Evolutionary conservation across 2,329 filamentous ascomycete species (phyloP), one percentile per base, ranked within the genome.

Genomic region (Cucurbitaria berberidis): DNA sequence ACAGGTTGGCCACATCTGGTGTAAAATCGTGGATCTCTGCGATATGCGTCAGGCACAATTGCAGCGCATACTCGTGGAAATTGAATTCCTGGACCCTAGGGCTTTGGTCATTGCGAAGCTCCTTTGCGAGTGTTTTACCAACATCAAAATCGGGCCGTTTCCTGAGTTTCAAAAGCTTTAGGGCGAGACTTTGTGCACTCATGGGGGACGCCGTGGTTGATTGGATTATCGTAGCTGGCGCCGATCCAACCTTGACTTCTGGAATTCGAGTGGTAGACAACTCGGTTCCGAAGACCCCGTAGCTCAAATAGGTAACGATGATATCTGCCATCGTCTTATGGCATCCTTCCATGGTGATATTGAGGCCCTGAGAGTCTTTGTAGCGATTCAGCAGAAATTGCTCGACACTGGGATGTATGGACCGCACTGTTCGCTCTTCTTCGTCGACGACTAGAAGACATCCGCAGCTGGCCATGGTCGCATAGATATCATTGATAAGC

Each of bases 391-490:
- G 24, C 1, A 69, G 26, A 40, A 53, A 69, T 27, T 63, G 55
- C 43, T 57, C 57, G 21, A 67, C 46, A 26, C 65, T 67, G 11
- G 56, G 60, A 32, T 69, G 64, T 2, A 67, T 35, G 1, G 63
- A 18, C 2, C 60, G 54, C 1, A 68, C 61, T 2, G 64, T 68
- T 0, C 30, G 16, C 11, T 69, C 65, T 56, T 67, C 66, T 41
- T 68, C 62, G n/a, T 69, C 60, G 1, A 68, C 48, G 16, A 18
- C 29, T 18, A 69, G 40, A 47, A 69, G 51, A 34, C 63, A 66
- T 38, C 66, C 63, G n/a, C 64, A 68, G 48, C 56, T 61, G 27
- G 53, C 45, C 36, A 68, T 24, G 32, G 60, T 54, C 5, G 53
- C 13, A 18, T 52, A 16, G 2, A 67, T 39, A 21, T 63, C 46